Conservation (phyloP, 495 filamentous ascomycete species). For the Trichoderma reesei region DNA sequence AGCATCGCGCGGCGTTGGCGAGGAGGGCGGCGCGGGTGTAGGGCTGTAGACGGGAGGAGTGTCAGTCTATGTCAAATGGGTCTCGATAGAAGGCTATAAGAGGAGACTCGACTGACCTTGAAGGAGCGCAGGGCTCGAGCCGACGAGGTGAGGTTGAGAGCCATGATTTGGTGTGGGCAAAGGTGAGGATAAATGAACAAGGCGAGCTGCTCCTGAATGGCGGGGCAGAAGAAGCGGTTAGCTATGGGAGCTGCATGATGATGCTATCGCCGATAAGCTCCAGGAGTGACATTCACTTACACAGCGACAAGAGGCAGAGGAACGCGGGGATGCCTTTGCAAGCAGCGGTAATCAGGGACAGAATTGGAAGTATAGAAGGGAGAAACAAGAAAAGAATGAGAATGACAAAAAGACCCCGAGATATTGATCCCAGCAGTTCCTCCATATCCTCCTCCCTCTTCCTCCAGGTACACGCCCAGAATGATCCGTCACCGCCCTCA, state of each 20-base stretch:
- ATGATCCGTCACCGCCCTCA: not conserved
- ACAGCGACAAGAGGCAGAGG: no score
- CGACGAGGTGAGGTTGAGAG: conserved; percentile 39
- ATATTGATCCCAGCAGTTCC: no score
- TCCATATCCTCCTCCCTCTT: no score
- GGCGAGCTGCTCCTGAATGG: not conserved
- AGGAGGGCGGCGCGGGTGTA: conserved; percentile 20
- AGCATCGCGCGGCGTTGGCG: conserved; percentile 34
- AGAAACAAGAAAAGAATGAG: not conserved
- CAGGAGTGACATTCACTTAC: no score
- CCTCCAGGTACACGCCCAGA: no score
- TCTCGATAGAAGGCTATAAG: no score
- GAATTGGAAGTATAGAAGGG: not conserved
- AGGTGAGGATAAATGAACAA: not conserved
- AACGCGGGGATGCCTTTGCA: not conserved
- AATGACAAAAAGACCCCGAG: not conserved
- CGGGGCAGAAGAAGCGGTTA: not conserved
- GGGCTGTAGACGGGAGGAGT: conserved; percentile 19
- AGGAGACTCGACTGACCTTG: not conserved
- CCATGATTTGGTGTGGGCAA: conserved; percentile 26
- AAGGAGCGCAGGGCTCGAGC: conserved; percentile 27
- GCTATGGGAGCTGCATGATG: not conserved
- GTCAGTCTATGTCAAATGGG: conserved; percentile 10
- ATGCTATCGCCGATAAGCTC: not conserved
- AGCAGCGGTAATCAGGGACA: not conserved